A percentile compares a stretch with the other conserved stretches of the same genome.
These are phyloP conservation scores for Heritiera littoralis DNA, from an alignment of 345 rosid genomes.

Conservation along the genomic window DNA sequence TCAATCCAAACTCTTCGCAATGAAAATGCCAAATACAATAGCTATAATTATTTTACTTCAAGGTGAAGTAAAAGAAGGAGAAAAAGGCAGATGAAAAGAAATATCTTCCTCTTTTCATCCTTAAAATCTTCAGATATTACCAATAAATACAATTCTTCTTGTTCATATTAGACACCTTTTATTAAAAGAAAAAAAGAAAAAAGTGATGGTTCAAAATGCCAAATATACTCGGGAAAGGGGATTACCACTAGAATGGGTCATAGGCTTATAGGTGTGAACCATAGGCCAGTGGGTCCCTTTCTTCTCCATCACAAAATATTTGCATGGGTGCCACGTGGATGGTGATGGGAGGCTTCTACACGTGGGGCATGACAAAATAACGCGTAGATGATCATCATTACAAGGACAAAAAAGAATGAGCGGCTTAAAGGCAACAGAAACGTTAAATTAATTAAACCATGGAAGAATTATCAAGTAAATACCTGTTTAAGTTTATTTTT, in stretches of 20 bases:
- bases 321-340: conserved; percentile 40
- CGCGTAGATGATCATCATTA: conserved; percentile 32
- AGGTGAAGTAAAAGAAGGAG: background rate
- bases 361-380: conserved; percentile 32
- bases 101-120: background rate
- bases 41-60: background rate
- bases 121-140: background rate
- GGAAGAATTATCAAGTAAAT: background rate
- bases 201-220: conserved; percentile 7
- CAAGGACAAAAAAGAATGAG: background rate
- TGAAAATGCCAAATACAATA: no score
- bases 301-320: background rate
- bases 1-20: no score
- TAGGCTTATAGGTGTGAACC: conserved; percentile 32
- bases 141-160: no score
- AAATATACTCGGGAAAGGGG: conserved; percentile 18
- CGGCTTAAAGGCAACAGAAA: background rate
- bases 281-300: conserved; percentile 11
- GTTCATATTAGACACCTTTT: no score
- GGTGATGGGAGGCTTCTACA: conserved; percentile 24
- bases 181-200: no score
- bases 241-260: conserved; percentile 1
- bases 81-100: no score
- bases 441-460: background rate
- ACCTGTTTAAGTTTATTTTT: no score